These are phyloP conservation scores for Rutstroemia sp. DNA, from an alignment of 2,329 filamentous ascomycete genomes.

Conservation along the genomic window DNA sequence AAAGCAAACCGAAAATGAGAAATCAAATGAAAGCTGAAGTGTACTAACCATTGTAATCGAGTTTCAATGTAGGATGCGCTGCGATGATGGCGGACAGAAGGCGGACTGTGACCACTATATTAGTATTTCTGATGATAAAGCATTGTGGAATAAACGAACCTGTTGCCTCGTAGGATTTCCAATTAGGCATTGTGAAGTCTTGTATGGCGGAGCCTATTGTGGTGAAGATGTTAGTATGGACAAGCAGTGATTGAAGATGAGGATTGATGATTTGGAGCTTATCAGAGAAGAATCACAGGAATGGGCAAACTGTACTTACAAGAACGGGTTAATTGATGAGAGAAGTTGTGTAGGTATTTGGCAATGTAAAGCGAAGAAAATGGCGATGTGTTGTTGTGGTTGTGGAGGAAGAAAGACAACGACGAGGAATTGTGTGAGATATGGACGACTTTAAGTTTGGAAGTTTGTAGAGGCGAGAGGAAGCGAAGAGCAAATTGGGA, in stretches of 20 bases:
- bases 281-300: no score
- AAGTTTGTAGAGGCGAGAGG: background rate
- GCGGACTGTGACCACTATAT: slow-evolving; percentile 33
- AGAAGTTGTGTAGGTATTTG: background rate
- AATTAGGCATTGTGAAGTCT: slow-evolving; percentile 38
- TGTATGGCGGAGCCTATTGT: background rate
- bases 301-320: background rate
- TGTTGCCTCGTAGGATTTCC: slow-evolving; percentile 52
- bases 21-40: background rate
- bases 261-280: background rate
- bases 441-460: background rate
- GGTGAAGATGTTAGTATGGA: background rate
- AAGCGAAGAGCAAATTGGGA: background rate
- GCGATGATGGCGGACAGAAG: slow-evolving; percentile 55
- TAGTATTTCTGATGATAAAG: background rate
- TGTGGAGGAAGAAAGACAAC: background rate
- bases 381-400: background rate
- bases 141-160: background rate
- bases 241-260: background rate
- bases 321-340: background rate
- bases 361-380: background rate
- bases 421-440: background rate
- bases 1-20: background rate
- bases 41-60: slow-evolving; percentile 54
- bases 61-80: slow-evolving; percentile 44